phyloP scores from a whole-genome alignment of 2,329 filamentous ascomycete genomes.

The Trichophyton rubrum region DNA sequence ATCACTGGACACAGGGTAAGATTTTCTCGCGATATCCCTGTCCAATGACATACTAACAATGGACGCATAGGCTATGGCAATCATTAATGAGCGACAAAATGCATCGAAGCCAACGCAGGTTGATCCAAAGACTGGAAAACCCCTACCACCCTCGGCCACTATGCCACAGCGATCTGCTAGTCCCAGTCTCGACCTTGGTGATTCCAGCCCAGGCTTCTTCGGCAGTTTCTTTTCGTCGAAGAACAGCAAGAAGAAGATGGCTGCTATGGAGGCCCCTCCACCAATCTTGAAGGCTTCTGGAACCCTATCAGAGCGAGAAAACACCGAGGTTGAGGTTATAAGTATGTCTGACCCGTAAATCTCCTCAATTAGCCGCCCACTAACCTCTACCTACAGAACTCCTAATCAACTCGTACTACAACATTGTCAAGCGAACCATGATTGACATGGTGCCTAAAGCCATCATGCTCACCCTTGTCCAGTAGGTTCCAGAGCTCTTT shows the following conservation, averaged over 20 bases:
- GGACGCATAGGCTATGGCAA: slow-evolving; percentile 65
- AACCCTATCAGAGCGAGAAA: slow-evolving; percentile 83
- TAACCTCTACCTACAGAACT: slow-evolving; percentile 49
- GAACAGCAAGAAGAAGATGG: slow-evolving; percentile 99
- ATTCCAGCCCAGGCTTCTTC: slow-evolving; percentile 70
- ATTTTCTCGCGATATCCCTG: slow-evolving; percentile 11
- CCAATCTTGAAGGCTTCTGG: slow-evolving; percentile 88
- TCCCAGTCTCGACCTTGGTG: slow-evolving; percentile 54
- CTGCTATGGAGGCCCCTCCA: slow-evolving; percentile 95
- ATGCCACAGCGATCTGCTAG: slow-evolving; percentile 59
- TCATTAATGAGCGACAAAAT: slow-evolving; percentile 86
- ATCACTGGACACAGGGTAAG: slow-evolving; percentile 79
- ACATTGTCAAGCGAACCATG: slow-evolving; percentile 96
- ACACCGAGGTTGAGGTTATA: slow-evolving; percentile 94
- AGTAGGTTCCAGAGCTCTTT: slow-evolving; percentile 47
- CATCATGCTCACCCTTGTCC: slow-evolving; percentile 92
- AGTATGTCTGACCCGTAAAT: slow-evolving; percentile 47
- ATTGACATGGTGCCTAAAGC: slow-evolving; percentile 99
- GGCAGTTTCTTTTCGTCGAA: slow-evolving; percentile 97
- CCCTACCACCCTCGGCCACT: slow-evolving; percentile 52
- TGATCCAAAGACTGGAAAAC: slow-evolving; percentile 97
- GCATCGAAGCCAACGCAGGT: slow-evolving; percentile 79
- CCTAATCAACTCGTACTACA: slow-evolving; percentile 92
- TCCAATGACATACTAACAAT: background rate
- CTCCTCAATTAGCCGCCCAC: background rate